phyloP scores from a whole-genome alignment of 768 basidiomycete species.

The Termitomyces heimii region DNA sequence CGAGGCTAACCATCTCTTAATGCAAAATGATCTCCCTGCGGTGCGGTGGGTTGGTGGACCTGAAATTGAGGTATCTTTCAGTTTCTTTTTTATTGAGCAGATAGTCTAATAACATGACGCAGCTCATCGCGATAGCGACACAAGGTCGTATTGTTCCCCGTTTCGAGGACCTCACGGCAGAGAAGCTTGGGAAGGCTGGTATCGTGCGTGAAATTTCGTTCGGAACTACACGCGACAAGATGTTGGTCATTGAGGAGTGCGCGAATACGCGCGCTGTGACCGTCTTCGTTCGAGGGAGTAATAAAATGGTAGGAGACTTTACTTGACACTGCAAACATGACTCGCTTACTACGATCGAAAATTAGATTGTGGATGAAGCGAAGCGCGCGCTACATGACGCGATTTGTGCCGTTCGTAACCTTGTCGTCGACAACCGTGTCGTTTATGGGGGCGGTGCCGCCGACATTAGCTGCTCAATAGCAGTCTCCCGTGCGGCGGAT shows the following conservation, averaged over 20 bases:
- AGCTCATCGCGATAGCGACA: slow-evolving; percentile 98
- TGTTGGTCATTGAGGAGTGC: slow-evolving; percentile 99
- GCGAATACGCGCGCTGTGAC: slow-evolving; percentile 96
- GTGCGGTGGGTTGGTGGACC: slow-evolving; percentile 99
- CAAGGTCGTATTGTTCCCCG: slow-evolving; percentile 97
- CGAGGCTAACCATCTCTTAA: slow-evolving; percentile 95
- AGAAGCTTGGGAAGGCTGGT: slow-evolving; percentile 91
- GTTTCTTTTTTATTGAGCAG: not conserved
- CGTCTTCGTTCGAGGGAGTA: slow-evolving; percentile 94
- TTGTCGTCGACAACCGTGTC: slow-evolving; percentile 92
- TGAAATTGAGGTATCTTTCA: slow-evolving; percentile 80
- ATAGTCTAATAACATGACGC: slow-evolving; percentile 5
- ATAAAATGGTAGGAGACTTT: slow-evolving; percentile 80
- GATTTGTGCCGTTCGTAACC: slow-evolving; percentile 93
- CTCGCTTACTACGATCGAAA: not conserved
- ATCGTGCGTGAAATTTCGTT: slow-evolving; percentile 92
- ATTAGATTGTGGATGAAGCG: slow-evolving; percentile 96
- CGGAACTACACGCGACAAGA: slow-evolving; percentile 98
- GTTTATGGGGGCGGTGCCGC: slow-evolving; percentile 99
- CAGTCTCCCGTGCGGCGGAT: slow-evolving; percentile 92
- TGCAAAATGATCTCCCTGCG: slow-evolving; percentile 97
- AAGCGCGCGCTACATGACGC: slow-evolving; percentile 98
- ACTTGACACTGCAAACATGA: not conserved
- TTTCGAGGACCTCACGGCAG: slow-evolving; percentile 89
- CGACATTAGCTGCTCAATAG: slow-evolving; percentile 92